Evolutionary conservation across 2,329 filamentous ascomycete species (phyloP).

Genomic region (Lachnellula occidentalis): DNA sequence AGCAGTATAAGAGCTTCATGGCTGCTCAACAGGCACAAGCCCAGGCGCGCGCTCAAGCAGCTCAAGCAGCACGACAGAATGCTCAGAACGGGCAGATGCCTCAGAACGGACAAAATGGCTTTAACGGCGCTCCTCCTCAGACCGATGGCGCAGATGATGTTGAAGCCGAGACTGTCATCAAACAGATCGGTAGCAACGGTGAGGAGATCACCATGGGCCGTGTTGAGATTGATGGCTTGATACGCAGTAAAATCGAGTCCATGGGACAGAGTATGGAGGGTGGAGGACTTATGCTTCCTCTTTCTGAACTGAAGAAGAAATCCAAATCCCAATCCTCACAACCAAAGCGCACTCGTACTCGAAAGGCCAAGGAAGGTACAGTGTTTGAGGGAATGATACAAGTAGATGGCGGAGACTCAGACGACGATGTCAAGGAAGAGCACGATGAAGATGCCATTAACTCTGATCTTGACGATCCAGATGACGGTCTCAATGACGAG

Average conservation of each 20-base stretch:
- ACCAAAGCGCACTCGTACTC: slow-evolving; percentile 26
- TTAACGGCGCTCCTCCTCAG: slow-evolving; percentile 42
- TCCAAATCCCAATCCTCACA: slow-evolving; percentile 34
- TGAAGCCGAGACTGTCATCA: slow-evolving; percentile 51
- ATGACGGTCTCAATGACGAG: slow-evolving; percentile 77
- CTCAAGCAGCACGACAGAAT: slow-evolving; percentile 30
- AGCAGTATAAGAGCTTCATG: slow-evolving; percentile 28
- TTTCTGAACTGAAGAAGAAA: slow-evolving; percentile 34
- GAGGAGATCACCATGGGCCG: slow-evolving; percentile 51
- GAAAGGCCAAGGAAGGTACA: slow-evolving; percentile 17
- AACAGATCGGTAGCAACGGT: slow-evolving; percentile 50
- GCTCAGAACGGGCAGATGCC: slow-evolving; percentile 34
- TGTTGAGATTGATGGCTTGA: slow-evolving; percentile 60
- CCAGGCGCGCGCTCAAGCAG: slow-evolving; percentile 27
- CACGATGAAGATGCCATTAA: slow-evolving; percentile 95
- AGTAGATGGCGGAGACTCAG: slow-evolving; percentile 51
- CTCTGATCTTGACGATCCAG: slow-evolving; percentile 91
- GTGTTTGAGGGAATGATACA: slow-evolving; percentile 33
- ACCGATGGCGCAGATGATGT: slow-evolving; percentile 67
- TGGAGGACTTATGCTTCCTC: slow-evolving; percentile 68
- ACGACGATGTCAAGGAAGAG: slow-evolving; percentile 52
- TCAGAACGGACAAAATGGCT: slow-evolving; percentile 25
- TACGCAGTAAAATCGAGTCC: slow-evolving; percentile 62
- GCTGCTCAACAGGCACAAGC: slow-evolving; percentile 32
- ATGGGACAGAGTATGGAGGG: slow-evolving; percentile 66